These are phyloP conservation scores for Mycena maculata DNA, from an alignment of 768 basidiomycete species.

Conservation along the genomic window DNA sequence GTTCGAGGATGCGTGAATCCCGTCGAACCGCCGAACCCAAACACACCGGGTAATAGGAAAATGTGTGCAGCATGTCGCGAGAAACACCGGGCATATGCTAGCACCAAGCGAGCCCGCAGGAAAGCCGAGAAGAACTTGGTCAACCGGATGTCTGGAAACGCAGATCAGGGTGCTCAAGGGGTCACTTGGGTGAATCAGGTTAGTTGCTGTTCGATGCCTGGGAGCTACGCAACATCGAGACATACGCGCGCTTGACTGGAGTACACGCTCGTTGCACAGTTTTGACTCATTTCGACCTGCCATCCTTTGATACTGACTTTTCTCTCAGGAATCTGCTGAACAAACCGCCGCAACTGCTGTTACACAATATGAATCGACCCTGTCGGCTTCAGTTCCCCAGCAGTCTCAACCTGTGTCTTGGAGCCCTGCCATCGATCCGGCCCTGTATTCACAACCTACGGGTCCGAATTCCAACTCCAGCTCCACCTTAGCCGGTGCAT, in stretches of 20 bases:
- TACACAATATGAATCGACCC: constrained; percentile 8
- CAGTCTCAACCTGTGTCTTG: constrained; percentile 7
- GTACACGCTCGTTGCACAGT: too few relatives aligned
- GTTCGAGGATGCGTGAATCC: constrained; percentile 56
- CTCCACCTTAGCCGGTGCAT: constrained; percentile 62
- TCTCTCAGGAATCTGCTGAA: background rate
- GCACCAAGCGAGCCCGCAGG: constrained; percentile 60
- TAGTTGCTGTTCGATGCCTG: background rate
- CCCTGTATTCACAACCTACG: constrained; percentile 47
- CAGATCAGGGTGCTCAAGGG: too few relatives aligned
- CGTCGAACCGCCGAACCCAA: constrained; percentile 41
- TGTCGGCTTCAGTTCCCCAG: background rate
- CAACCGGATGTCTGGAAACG: background rate
- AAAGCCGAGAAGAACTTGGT: constrained; percentile 63
- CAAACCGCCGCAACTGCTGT: background rate
- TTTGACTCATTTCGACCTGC: too few relatives aligned
- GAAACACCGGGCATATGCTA: constrained; percentile 63
- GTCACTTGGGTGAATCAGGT: constrained; percentile 4
- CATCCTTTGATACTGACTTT: background rate
- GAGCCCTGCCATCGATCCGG: constrained; percentile 23
- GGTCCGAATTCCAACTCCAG: constrained; percentile 45
- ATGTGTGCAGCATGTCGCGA: constrained; percentile 67
- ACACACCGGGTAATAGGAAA: constrained; percentile 44
- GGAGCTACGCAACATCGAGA: too few relatives aligned
- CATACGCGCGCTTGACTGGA: too few relatives aligned